Percentiles rank a stretch among this genome's conserved stretches.
phyloP scores from a whole-genome alignment of 169 alveolate species.

The Plasmodium chabaudi region DNA sequence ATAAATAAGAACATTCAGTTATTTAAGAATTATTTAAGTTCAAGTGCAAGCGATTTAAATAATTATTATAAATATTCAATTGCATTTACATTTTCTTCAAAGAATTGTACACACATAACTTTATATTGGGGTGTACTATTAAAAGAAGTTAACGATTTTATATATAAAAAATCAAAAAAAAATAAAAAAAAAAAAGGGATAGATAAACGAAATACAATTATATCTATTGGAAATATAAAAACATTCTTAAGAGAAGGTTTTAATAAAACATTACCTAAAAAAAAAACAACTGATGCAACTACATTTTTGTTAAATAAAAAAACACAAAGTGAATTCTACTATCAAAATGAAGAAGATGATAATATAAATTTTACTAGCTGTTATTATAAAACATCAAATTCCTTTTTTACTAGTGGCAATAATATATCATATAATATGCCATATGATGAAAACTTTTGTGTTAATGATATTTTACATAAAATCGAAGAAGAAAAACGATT shows the following conservation, averaged over 20 bases:
- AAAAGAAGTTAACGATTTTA: conserved; percentile 39
- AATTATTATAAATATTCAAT: conserved; percentile 17
- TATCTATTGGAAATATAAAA: conserved; percentile 50
- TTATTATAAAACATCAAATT: conserved; percentile 33
- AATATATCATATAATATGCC: conserved; percentile 60
- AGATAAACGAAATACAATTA: conserved; percentile 35
- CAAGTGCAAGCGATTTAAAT: conserved; percentile 29
- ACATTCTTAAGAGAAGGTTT: conserved; percentile 46
- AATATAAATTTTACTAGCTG: conserved; percentile 20
- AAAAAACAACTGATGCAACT: conserved; percentile 36
- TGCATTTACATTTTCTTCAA: conserved; percentile 34
- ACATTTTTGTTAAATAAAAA: conserved; percentile 19
- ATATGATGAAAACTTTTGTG: conserved; percentile 38
- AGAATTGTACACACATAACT: conserved; percentile 8
- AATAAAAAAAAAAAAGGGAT: background rate
- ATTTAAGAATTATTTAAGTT: conserved; percentile 29
- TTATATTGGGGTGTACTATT: conserved; percentile 42
- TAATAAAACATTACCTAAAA: conserved; percentile 26
- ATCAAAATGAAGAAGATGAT: background rate
- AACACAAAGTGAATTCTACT: conserved; percentile 3
- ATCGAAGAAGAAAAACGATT: conserved; percentile 18
- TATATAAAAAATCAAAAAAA: conserved; percentile 12
- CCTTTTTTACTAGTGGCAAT: conserved; percentile 16
- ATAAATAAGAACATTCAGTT: conserved; percentile 31
- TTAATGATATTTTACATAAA: conserved; percentile 14